These are phyloP conservation scores for Proliferodiscus dingleyae DNA, from an alignment of 2,329 filamentous ascomycete genomes.

Conservation along the genomic window DNA sequence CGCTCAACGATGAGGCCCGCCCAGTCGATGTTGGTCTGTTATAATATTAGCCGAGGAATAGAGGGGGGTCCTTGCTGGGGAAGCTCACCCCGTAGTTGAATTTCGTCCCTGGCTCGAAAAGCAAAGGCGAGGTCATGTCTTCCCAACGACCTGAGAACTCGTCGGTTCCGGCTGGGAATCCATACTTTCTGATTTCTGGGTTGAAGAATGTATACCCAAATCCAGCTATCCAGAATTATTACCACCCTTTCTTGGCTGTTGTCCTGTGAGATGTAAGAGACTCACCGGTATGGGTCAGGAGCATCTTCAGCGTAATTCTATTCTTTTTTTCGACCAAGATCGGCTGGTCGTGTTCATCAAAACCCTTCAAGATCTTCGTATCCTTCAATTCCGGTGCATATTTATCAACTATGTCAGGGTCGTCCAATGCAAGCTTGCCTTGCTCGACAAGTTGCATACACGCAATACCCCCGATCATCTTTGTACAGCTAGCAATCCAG, in stretches of 20 bases:
- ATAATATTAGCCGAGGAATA: too few species aligned
- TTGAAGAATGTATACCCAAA: constrained; percentile 55
- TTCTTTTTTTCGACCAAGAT: constrained; percentile 37
- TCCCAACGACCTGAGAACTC: constrained; percentile 22
- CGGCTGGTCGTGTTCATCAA: constrained; percentile 33
- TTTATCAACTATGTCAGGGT: constrained; percentile 49
- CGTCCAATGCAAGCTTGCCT: constrained; percentile 44
- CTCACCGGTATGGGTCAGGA: constrained; percentile 49
- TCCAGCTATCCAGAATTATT: too few species aligned
- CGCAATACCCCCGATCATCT: constrained; percentile 48
- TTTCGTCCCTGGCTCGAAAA: constrained; percentile 58
- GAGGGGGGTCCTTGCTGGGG: constrained; percentile 24
- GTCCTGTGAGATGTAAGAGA: too few species aligned
- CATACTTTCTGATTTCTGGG: constrained; percentile 41
- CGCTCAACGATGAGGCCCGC: constrained; percentile 46
- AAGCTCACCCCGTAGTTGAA: constrained; percentile 60
- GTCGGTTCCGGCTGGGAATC: constrained; percentile 39
- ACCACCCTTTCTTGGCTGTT: too few species aligned
- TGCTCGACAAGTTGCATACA: constrained; percentile 54
- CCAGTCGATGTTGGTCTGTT: constrained; percentile 52
- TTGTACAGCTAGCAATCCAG: constrained; percentile 55
- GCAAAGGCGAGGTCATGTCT: constrained; percentile 33
- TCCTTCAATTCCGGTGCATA: constrained; percentile 46
- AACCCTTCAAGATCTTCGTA: constrained; percentile 43
- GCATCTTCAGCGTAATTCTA: constrained; percentile 52